These are phyloP conservation scores for Chenopodium quinoa DNA, from an alignment of 148 eudicot species.

Conservation along the genomic window DNA sequence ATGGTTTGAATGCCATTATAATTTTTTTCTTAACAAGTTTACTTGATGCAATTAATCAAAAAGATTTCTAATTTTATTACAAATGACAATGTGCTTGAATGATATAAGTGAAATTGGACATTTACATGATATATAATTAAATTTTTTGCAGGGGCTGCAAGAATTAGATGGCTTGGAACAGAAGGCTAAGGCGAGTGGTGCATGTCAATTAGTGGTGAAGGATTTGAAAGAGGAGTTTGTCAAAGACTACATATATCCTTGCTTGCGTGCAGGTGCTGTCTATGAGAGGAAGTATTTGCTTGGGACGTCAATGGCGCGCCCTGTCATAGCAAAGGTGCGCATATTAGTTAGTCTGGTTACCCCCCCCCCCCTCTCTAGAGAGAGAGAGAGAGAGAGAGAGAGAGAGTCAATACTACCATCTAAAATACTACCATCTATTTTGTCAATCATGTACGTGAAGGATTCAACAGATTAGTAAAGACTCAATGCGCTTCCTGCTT, in stretches of 20 bases:
- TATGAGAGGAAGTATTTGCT: conserved; percentile 94
- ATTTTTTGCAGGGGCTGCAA: conserved; percentile 47
- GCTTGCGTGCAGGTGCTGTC: conserved; percentile 94
- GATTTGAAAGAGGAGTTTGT: conserved; percentile 98
- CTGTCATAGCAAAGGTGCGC: conserved; percentile 93
- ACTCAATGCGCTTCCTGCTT: background rate
- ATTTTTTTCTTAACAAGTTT: background rate
- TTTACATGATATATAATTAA: background rate
- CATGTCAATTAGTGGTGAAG: conserved; percentile 92
- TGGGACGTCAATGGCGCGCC: conserved; percentile 99
- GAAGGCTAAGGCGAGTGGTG: conserved; percentile 99
- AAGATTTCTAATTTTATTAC: background rate
- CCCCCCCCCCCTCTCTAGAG: background rate
- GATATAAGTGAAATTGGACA: background rate
- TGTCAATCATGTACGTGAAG: background rate
- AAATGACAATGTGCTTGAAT: background rate
- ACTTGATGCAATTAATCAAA: background rate
- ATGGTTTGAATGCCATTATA: background rate
- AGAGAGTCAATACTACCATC: too few relatives aligned
- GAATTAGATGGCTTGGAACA: conserved; percentile 90
- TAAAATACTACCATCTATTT: background rate
- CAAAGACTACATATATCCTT: conserved; percentile 80
- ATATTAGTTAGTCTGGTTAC: conserved; percentile 4
- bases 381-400: too few relatives aligned
- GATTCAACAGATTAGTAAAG: background rate